A percentile compares a stretch with the other conserved stretches of the same genome.
phyloP scores from a whole-genome alignment of 352 stramenopile species.

The Pythium monospermum region DNA sequence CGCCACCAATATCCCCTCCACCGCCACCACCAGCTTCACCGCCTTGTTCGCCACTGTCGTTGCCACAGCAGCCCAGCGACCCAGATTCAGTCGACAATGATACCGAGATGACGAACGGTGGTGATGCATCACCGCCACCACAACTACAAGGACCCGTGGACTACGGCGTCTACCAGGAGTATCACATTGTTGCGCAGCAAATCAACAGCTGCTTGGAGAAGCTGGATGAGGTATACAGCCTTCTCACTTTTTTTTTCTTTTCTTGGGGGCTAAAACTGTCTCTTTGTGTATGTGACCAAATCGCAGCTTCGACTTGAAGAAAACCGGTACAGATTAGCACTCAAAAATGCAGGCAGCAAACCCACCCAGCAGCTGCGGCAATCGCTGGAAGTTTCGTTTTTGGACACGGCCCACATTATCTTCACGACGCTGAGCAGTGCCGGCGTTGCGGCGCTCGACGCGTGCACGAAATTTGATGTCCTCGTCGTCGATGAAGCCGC shows the following conservation, averaged over 20 bases:
- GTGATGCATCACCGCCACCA: neutral
- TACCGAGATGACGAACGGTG: neutral
- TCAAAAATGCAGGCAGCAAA: constrained; percentile 60
- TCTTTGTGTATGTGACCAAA: constrained; percentile 13
- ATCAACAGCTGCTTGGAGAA: constrained; percentile 79
- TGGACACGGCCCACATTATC: constrained; percentile 90
- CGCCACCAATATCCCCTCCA: constrained; percentile 11
- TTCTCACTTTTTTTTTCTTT: neutral
- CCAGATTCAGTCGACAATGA: neutral
- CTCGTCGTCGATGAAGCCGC: constrained; percentile 85
- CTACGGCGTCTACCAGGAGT: constrained; percentile 65
- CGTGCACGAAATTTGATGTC: constrained; percentile 72
- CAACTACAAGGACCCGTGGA: constrained; percentile 35
- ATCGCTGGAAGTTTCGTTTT: constrained; percentile 78
- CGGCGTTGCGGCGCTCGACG: constrained; percentile 75
- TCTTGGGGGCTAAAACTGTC: too few relatives aligned
- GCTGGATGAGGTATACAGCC: constrained; percentile 49
- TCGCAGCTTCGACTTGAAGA: constrained; percentile 66
- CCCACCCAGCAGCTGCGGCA: constrained; percentile 62
- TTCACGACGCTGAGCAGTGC: constrained; percentile 91
- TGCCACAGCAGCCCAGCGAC: constrained; percentile 17
- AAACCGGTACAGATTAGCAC: constrained; percentile 77
- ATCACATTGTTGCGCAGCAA: constrained; percentile 63
- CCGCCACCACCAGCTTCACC: constrained; percentile 48
- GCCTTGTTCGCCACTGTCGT: constrained; percentile 36